Evolutionary conservation across 148 eudicot genomes (phyloP), one percentile per base, ranked within the genome.

Genomic region (Vaccinium macrocarpon): DNA sequence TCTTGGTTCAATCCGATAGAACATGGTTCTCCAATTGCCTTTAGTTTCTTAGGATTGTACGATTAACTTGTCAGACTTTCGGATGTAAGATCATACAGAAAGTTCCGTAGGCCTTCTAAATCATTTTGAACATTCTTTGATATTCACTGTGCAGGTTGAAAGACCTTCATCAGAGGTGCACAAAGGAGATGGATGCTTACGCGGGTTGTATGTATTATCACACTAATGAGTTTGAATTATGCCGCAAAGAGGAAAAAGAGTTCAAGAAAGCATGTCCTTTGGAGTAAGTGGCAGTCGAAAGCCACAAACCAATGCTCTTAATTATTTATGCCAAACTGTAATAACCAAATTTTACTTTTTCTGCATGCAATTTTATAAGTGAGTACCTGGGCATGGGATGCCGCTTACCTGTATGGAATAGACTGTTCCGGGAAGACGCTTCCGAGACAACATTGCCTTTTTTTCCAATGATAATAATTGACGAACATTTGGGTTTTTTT

Each of bases 221-320:
- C 85, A 95, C 98, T 8, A 88, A 95, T 74, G 98, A 95, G 83
- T 95, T 93, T 87, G 97, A 93, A 25, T 68, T 92, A 12, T 95
- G 98, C 55, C 95, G 97, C 83, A 90, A 91, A 85, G 95, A 95
- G 87, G 97, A 93, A 82, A 86, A 89, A 84, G 94, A 83, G 38
- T 95, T 95, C 56, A 97, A 95, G 90, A 95, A 95, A 84, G 93
- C 91, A 25, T 95, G 98, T 84, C 94, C 94, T 66, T 79, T 90
- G 84, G 88, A 89, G 82, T 88, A 88, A 88, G 35, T 35, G 38
- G 78, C 13, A 61, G 66, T 57, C 29, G 27, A 21, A 49, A 21
- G 9, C 48, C 53, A 1, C 3, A 46, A 49, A 21, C 23, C 35
- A 42, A 25, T 78, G 73, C 61, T 70, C 64, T 0, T 57, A 80